These are phyloP conservation scores for Pseudonitzschia multiseries DNA, from an alignment of 108 stramenopile species.

Conservation along the genomic window DNA sequence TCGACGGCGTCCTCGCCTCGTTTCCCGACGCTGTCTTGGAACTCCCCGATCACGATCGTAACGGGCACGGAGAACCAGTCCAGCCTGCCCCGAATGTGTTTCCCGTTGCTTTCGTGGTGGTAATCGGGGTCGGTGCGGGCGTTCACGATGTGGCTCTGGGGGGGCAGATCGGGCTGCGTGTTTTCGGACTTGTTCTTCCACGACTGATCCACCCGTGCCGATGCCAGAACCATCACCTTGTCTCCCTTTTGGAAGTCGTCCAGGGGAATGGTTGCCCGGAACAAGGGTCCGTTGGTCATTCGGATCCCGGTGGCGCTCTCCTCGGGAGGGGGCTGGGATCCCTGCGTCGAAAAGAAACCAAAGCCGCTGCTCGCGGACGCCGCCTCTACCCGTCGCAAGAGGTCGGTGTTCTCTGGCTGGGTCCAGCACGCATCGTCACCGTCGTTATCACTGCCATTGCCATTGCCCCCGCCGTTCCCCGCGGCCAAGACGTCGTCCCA, in stretches of 20 bases:
- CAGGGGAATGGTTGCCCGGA: conserved; percentile 51
- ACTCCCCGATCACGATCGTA: conserved; percentile 61
- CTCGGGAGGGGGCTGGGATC: conserved; percentile 27
- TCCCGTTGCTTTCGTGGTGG: conserved; percentile 57
- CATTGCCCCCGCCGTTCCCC: too few species aligned
- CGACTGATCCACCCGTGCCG: conserved; percentile 66
- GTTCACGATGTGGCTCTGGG: conserved; percentile 90
- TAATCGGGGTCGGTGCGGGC: conserved; percentile 86
- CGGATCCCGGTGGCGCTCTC: conserved; percentile 4
- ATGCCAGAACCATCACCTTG: conserved; percentile 53
- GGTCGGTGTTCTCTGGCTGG: conserved; percentile 42
- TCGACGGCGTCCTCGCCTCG: conserved; percentile 21
- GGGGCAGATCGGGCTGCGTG: conserved; percentile 32
- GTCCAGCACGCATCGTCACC: conserved; percentile 36
- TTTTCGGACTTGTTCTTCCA: conserved; percentile 46
- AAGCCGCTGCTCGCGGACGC: conserved; percentile 21
- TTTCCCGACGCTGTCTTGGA: conserved; percentile 27
- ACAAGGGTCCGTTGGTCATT: conserved; percentile 46
- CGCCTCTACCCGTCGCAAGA: conserved; percentile 13
- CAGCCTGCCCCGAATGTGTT: conserved; percentile 69
- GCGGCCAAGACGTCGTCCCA: conserved; percentile 52
- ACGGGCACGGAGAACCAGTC: conserved; percentile 82
- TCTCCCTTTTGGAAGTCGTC: conserved; percentile 45
- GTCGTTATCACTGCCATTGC: too few species aligned
- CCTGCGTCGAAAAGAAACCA: conserved; percentile 32